Base-by-base conservation (phyloP, 2,329 filamentous ascomycete genomes). In the Arthrobotrys entomopaga region DNA sequence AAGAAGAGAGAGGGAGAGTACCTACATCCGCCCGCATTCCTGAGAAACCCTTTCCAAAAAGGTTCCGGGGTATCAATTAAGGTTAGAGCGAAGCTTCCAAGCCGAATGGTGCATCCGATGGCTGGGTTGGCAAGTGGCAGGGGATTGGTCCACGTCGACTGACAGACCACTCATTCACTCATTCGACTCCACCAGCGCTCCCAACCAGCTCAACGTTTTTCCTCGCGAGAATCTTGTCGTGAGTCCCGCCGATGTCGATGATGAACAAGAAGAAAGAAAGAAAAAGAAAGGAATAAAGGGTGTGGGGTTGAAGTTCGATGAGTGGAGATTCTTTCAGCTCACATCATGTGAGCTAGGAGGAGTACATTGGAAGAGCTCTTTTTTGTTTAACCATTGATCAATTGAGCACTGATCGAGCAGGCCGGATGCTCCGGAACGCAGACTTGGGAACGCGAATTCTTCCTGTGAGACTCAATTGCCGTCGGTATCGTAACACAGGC, bases 121-220 rank as follows among this genome's bases (percentile, higher is more conserved):
- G 34, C 60, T 43, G 60, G 67, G 59, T 49, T 59, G 48, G 52
- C n/a, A n/a, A 53, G 40, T 60, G 67, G 29, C 60, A 56, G 54
- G 67, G 61, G 67, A 73, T 73, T 73, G 67, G 67, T 73, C 67
- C 67, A 73, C 67, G 67, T 73, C 67, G 67, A 65, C 67, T 46
- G 61, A 26, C 48, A 59, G 60, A 49, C 48, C 48, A 48, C 65
- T 34, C 29, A 34, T 10, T 34, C 29, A n/a, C n/a, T n/a, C n/a
- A n/a, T n/a, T n/a, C n/a, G n/a, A n/a, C n/a, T n/a, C n/a, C n/a
- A n/a, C n/a, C n/a, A n/a, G n/a, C n/a, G n/a, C n/a, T 42, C 10
- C 58, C 46, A 52, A 34, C 29, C 6, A 34, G 10, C 43, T 52
- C 53, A 53, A 60, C 64, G 60, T 54, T 20, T 34, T 34, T 34